Evolutionary conservation across 176 grass and related monocot species (phyloP).

Genomic region (Chrysopogon serrulatus): DNA sequence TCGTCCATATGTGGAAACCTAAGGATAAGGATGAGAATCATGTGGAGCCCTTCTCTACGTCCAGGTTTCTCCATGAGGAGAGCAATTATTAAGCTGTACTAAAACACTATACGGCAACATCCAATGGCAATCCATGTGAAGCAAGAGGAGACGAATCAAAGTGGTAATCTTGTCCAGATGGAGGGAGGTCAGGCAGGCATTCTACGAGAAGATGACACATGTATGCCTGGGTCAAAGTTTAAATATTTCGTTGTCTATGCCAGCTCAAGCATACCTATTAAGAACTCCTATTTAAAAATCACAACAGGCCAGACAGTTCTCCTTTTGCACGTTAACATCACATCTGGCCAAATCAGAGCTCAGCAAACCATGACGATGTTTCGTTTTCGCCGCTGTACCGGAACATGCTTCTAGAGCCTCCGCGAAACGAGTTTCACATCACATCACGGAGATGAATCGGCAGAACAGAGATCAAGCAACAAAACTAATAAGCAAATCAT

Average conservation of each 20-base stretch:
- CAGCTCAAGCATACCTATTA: conserved; percentile 15
- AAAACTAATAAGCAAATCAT: background rate
- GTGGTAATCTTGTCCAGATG: conserved; percentile 29
- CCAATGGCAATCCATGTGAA: conserved; percentile 35
- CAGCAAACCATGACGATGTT: conserved; percentile 18
- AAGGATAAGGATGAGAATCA: conserved; percentile 54
- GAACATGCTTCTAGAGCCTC: conserved; percentile 12
- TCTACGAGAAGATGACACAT: conserved; percentile 27
- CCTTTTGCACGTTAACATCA: conserved; percentile 20
- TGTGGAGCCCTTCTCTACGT: background rate
- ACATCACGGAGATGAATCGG: background rate
- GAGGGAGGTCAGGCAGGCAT: background rate
- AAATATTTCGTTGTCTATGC: conserved; percentile 17
- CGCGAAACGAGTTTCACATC: background rate
- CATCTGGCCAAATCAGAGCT: background rate
- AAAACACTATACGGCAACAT: conserved; percentile 8
- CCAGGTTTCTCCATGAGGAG: conserved; percentile 34
- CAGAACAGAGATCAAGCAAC: background rate
- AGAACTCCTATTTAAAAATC: conserved; percentile 6
- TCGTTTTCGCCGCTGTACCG: background rate
- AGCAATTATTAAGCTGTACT: conserved; percentile 20
- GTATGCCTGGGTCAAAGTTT: conserved; percentile 4
- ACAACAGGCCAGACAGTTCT: background rate
- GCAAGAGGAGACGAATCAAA: conserved; percentile 18
- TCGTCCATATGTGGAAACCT: conserved; percentile 30